Conservation (phyloP, 1,284 basidiomycete species). For the Gastroboletus turbinatus region DNA sequence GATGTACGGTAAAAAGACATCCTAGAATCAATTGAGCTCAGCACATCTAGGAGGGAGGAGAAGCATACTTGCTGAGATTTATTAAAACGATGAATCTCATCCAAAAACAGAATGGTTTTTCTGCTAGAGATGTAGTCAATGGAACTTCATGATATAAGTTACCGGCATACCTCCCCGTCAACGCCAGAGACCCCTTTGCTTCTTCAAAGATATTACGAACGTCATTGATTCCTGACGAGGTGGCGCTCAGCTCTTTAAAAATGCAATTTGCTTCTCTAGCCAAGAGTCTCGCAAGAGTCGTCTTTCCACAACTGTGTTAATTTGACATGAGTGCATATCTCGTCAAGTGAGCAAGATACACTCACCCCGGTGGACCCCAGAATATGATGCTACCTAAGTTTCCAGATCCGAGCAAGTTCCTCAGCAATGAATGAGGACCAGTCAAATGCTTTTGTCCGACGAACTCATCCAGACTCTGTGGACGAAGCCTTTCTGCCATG, state of each 20-base stretch:
- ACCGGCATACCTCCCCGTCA: conserved; percentile 58
- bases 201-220: conserved; percentile 82
- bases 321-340: neutral
- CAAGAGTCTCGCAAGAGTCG: conserved; percentile 74
- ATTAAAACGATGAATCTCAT: conserved; percentile 90
- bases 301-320: conserved; percentile 65
- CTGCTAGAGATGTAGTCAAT: conserved; percentile 33
- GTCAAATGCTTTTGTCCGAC: conserved; percentile 68
- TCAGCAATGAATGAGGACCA: conserved; percentile 52
- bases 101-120: conserved; percentile 75
- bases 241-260: conserved; percentile 79
- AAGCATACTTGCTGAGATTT: conserved; percentile 72
- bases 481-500: conserved; percentile 66
- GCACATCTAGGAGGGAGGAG: neutral
- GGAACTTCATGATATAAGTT: neutral
- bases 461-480: conserved; percentile 59
- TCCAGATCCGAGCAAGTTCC: conserved; percentile 46
- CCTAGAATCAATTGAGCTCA: conserved; percentile 39
- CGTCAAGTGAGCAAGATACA: neutral
- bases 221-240: conserved; percentile 73
- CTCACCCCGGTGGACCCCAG: conserved; percentile 76
- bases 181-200: conserved; percentile 66
- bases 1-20: conserved; percentile 79
- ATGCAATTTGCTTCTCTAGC: conserved; percentile 59
- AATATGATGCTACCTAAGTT: conserved; percentile 62